phyloP scores from a whole-genome alignment of 2,329 filamentous ascomycete species.

The Aspergillus nomiae region DNA sequence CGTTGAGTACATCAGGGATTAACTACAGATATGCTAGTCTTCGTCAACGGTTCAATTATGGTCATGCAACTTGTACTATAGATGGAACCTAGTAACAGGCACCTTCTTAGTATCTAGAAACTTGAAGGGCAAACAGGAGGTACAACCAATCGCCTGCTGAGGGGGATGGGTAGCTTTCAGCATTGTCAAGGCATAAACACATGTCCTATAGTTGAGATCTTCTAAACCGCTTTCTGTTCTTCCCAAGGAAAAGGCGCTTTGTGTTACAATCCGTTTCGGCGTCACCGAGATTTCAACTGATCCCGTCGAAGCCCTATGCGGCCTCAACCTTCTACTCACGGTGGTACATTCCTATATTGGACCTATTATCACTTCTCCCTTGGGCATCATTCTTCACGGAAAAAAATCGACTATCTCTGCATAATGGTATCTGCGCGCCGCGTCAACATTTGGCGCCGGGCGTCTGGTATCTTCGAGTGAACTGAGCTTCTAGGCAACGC shows the following conservation, averaged over 20 bases:
- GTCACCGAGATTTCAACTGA: neutral
- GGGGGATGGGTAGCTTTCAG: neutral
- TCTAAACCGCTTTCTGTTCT: neutral
- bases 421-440: too few species aligned
- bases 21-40: neutral
- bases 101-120: neutral
- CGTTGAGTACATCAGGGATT: neutral
- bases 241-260: neutral
- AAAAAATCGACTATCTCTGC: too few species aligned
- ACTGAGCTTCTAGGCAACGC: too few species aligned
- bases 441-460: too few species aligned
- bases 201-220: neutral
- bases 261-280: neutral
- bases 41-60: neutral
- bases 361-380: neutral
- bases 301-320: neutral
- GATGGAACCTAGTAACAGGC: neutral
- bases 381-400: neutral
- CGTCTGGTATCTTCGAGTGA: too few species aligned
- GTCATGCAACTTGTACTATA: neutral
- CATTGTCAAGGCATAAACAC: neutral
- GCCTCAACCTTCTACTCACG: neutral
- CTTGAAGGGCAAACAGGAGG: neutral
- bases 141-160: neutral
- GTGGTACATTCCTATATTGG: neutral